phyloP scores from a whole-genome alignment of 1,284 basidiomycete genomes.

The Testicularia cyperi region DNA sequence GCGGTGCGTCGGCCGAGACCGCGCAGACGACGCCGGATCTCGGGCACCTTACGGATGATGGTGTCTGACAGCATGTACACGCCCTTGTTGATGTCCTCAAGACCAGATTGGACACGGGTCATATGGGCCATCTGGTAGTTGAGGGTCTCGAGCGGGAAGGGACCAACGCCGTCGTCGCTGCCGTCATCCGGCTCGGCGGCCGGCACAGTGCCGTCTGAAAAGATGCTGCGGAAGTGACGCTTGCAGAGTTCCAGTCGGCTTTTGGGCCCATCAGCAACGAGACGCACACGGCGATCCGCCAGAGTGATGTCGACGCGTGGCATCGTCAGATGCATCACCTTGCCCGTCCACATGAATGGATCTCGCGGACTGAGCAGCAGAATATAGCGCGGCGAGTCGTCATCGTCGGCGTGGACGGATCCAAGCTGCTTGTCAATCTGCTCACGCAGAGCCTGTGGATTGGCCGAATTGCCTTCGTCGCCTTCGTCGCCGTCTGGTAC shows the following conservation, averaged over 20 bases:
- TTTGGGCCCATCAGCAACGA: conserved; percentile 71
- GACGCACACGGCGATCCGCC: conserved; percentile 52
- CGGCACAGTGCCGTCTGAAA: conserved; percentile 8
- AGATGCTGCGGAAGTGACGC: conserved; percentile 67
- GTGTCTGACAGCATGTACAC: conserved; percentile 88
- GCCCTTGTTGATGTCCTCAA: conserved; percentile 84
- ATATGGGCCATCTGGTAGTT: conserved; percentile 89
- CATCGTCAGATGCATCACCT: conserved; percentile 67
- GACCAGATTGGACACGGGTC: conserved; percentile 81
- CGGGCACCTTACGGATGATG: conserved; percentile 72
- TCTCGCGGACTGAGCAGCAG: conserved; percentile 82
- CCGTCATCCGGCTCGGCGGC: conserved; percentile 46
- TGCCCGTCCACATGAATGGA: conserved; percentile 90
- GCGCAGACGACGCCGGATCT: conserved; percentile 38
- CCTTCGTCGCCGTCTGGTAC: conserved; percentile 30
- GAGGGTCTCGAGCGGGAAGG: conserved; percentile 66
- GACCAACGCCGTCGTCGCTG: conserved; percentile 26
- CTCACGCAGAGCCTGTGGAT: conserved; percentile 20
- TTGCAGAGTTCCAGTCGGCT: conserved; percentile 76
- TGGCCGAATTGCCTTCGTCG: conserved; percentile 14
- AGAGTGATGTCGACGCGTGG: conserved; percentile 52
- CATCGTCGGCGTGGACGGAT: conserved; percentile 52
- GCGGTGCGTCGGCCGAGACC: conserved; percentile 12
- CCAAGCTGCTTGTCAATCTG: conserved; percentile 28
- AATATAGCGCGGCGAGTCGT: conserved; percentile 68